phyloP scores from a whole-genome alignment of 352 stramenopile species.

The Phytophthora palmivora region DNA sequence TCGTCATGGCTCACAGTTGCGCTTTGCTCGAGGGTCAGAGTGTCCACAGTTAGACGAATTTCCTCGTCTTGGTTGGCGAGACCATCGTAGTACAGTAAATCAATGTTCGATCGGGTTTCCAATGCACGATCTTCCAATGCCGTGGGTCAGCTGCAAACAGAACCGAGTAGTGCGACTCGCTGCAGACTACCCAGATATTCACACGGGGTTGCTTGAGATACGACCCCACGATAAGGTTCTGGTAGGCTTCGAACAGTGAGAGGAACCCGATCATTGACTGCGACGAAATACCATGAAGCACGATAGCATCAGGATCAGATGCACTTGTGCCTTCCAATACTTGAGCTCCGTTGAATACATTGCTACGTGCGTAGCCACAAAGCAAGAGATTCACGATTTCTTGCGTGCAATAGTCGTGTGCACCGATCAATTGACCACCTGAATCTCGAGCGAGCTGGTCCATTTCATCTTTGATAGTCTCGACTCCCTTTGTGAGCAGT shows the following conservation, averaged over 20 bases:
- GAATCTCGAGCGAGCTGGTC: slow-evolving; percentile 69
- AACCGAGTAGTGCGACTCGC: slow-evolving; percentile 93
- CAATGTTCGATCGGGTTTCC: slow-evolving; percentile 46
- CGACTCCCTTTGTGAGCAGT: slow-evolving; percentile 67
- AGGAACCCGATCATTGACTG: slow-evolving; percentile 84
- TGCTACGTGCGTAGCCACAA: slow-evolving; percentile 91
- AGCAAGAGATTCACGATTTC: slow-evolving; percentile 98
- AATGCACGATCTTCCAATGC: slow-evolving; percentile 41
- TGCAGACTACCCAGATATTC: slow-evolving; percentile 93
- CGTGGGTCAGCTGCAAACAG: slow-evolving; percentile 63
- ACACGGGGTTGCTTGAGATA: slow-evolving; percentile 76
- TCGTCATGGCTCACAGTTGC: slow-evolving; percentile 54
- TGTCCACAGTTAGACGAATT: slow-evolving; percentile 70
- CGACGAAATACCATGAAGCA: slow-evolving; percentile 74
- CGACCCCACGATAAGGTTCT: slow-evolving; percentile 87
- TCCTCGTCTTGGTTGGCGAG: slow-evolving; percentile 90
- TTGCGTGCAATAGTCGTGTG: slow-evolving; percentile 92
- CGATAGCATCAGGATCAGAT: slow-evolving; percentile 64
- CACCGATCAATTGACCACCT: slow-evolving; percentile 76
- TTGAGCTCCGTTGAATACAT: slow-evolving; percentile 94
- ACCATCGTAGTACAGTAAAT: slow-evolving; percentile 91
- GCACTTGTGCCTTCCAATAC: slow-evolving; percentile 70
- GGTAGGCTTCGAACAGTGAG: slow-evolving; percentile 93
- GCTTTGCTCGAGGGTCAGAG: slow-evolving; percentile 34
- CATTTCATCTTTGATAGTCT: slow-evolving; percentile 82